Percentiles rank a stretch among this genome's conserved stretches.
Evolutionary conservation across 2,329 filamentous ascomycete species (phyloP).

Genomic region (Aspergillus pseudoterreus): DNA sequence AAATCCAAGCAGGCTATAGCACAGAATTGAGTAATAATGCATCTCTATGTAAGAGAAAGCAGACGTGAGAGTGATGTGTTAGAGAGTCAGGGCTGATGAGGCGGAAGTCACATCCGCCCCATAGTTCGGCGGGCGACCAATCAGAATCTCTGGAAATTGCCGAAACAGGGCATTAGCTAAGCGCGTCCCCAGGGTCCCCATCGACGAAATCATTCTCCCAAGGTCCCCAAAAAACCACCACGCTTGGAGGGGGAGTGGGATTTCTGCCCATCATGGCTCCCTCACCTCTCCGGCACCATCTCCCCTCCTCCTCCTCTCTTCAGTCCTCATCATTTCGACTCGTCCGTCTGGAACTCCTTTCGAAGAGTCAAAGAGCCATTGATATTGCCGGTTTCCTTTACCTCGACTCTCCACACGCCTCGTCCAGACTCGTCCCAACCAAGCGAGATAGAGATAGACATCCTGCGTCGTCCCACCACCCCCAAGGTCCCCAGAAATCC

Average conservation of each 20-base stretch:
- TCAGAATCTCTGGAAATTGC: too few species aligned
- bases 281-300: background rate
- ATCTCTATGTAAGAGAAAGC: too few species aligned
- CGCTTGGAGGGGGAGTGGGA: too few species aligned
- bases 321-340: too few species aligned
- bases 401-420: background rate
- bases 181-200: background rate
- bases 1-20: too few species aligned
- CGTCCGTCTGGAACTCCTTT: background rate
- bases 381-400: background rate
- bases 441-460: background rate
- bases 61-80: too few species aligned
- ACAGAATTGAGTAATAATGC: too few species aligned
- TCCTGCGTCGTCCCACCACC: background rate
- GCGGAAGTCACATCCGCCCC: too few species aligned
- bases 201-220: constrained; percentile 6
- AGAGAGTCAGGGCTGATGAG: too few species aligned
- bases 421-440: background rate
- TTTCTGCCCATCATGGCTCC: background rate
- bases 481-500: constrained; percentile 17
- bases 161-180: too few species aligned
- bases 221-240: constrained; percentile 8
- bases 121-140: too few species aligned
- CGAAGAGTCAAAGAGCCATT: background rate
- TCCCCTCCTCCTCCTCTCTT: background rate